Evolutionary conservation across 192 early-diverging fungal species (phyloP).

Genomic region (Borealophlyctis nickersoniae): DNA sequence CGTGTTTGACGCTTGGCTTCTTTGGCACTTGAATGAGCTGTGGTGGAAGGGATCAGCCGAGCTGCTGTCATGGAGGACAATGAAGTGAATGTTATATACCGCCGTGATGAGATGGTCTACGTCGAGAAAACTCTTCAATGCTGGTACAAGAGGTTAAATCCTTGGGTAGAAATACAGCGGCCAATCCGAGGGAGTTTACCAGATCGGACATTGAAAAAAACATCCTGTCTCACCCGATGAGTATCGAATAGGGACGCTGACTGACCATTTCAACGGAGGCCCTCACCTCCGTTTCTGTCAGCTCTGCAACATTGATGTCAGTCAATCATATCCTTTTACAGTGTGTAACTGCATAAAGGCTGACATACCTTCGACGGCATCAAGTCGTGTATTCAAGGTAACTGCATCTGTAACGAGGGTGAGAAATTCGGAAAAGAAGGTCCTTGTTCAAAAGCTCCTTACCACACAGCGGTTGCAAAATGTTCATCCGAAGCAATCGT

Average conservation of each 20-base stretch:
- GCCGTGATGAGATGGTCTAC: conserved; percentile 8
- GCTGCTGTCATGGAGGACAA: neutral
- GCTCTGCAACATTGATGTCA: no score
- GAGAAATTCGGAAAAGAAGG: no score
- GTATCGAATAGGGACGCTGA: no score
- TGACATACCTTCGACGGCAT: conserved; percentile 55
- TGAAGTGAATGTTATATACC: neutral
- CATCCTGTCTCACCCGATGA: conserved; percentile 26
- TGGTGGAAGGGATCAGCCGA: no score
- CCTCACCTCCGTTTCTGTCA: conserved; percentile 17
- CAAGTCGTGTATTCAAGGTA: conserved; percentile 54
- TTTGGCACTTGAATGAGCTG: conserved; percentile 29
- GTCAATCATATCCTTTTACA: no score
- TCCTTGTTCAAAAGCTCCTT: no score
- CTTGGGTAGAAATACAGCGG: no score
- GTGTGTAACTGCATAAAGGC: no score
- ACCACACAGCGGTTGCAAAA: conserved; percentile 69
- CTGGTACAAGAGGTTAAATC: conserved; percentile 18
- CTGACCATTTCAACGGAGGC: conserved; percentile 14
- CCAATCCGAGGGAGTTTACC: no score
- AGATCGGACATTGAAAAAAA: conserved; percentile 17
- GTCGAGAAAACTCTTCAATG: conserved; percentile 21
- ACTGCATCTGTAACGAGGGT: conserved; percentile 29
- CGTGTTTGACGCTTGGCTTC: conserved; percentile 50
- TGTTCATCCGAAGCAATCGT: conserved; percentile 69